These are phyloP conservation scores for Fusarium praegraminearum DNA, from an alignment of 2,329 filamentous ascomycete genomes.

Conservation along the genomic window DNA sequence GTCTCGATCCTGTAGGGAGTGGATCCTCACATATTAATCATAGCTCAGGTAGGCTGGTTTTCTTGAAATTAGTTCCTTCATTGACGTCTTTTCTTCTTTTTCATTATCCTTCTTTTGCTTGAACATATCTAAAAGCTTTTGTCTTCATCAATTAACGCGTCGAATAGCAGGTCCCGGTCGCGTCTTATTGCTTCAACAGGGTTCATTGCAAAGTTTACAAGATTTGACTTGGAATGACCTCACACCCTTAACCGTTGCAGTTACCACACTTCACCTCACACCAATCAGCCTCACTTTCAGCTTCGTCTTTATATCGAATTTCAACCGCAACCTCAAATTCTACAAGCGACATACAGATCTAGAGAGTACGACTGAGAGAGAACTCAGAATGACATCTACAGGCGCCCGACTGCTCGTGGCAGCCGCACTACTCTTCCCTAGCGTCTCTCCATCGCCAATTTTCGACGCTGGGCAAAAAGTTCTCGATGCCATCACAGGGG, in stretches of 20 bases:
- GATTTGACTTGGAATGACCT: slow-evolving; percentile 36
- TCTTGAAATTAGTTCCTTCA: slow-evolving; percentile 32
- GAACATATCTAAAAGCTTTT: neutral
- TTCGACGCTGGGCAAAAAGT: slow-evolving; percentile 36
- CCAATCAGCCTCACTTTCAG: slow-evolving; percentile 3
- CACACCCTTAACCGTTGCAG: slow-evolving; percentile 19
- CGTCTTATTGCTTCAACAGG: slow-evolving; percentile 14
- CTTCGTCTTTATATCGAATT: slow-evolving; percentile 12
- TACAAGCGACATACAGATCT: neutral
- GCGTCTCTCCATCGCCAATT: slow-evolving; percentile 43
- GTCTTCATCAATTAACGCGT: slow-evolving; percentile 4
- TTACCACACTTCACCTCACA: slow-evolving; percentile 10
- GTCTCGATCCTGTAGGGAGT: slow-evolving; percentile 20
- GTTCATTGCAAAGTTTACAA: slow-evolving; percentile 13
- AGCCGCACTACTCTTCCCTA: slow-evolving; percentile 43
- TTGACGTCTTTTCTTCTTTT: slow-evolving; percentile 4
- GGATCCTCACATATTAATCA: slow-evolving; percentile 29
- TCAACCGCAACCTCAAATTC: neutral
- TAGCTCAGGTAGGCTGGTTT: slow-evolving; percentile 26
- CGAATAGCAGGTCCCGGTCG: slow-evolving; percentile 7
- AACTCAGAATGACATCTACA: slow-evolving; percentile 42
- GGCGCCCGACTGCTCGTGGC: slow-evolving; percentile 49
- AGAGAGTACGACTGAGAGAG: neutral
- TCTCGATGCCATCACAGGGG: slow-evolving; percentile 28
- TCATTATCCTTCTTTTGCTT: neutral